Base-by-base conservation (phyloP, 306 rosid species). In the Cucurbita argyrosperma region DNA sequence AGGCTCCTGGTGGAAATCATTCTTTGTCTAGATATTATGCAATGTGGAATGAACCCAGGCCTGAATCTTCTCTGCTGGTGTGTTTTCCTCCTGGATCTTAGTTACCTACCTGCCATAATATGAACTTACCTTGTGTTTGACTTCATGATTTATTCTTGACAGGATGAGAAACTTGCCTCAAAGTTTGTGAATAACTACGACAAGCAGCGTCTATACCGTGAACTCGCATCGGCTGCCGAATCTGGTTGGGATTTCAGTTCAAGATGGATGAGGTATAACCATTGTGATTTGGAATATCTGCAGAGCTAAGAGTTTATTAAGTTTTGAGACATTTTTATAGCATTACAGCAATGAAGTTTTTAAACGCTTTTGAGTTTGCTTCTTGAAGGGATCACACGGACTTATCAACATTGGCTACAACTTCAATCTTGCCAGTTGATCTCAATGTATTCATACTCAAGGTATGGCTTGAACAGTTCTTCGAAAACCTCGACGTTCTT, bases 191-290 rank as follows among this genome's bases (percentile, higher is more conserved):
- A 70, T 74, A 63, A 23, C 72, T 51, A 85, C 8, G 92, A 84
- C 73, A 90, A 89, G 79, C 68, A 82, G 58, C 79, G 74, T 3
- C 85, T 90, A 77, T 94, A 86, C 86, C 88, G 76, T n/a, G 92
- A 89, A 46, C 62, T 90, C 50, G 91, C 99, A 4, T 85, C 99
- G 38, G 55, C 94, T 19, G 95, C 91, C 6, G 99, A 94, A 82
- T 86, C 97, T 4, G 97, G 99, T 80, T 91, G 97, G 97, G 97
- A 94, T 77, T 94, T 94, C 78, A 91, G 97, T 86, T 73, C 96
- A 65, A 83, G 99, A 84, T 94, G 96, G 97, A 86, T 93, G 94
- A 89, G 90, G 96, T 93, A 64, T 10, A 80, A 63, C 73, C 51
- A 43, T 75, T 55, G 21, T 45, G 59, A n/a, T 76, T 42, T 54